Evolutionary conservation across 2,329 filamentous ascomycete species (phyloP), one percentile per base, ranked within the genome.

Genomic region (Zalaria obscura): DNA sequence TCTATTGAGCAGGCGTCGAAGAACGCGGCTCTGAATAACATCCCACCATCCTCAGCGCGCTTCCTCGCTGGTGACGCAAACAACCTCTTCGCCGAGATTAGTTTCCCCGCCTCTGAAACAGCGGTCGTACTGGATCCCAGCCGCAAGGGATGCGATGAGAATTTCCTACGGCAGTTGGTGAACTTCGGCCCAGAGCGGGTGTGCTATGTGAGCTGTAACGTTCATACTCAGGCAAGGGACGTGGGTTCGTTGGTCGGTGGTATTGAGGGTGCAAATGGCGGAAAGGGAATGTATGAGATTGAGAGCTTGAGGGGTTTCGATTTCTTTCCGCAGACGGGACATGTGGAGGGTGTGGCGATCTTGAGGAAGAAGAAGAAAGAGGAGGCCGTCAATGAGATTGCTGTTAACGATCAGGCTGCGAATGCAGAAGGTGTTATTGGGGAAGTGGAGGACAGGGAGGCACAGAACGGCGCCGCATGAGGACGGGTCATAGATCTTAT

Each of bases 81-180:
- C 10, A 69, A 80, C 49, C 75, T 98, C 18, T 98, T 98, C 70
- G 73, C 76, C 47, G 54, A 58, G 39, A 49, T 47, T 11, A 44
- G 44, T 10, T 89, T 86, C 59, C 75, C 81, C 5, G 66, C 84
- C 2, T 76, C 85, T 46, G 78, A 93, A 64, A 96, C 89, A 0
- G 81, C 85, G 32, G 83, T 96, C n/a, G 81, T 98, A 47, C 80
- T 98, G 43, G 91, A 98, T 57, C 91, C 91, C n/a, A 88, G 91
- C 5, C 75, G 91, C 35, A 98, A 96, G 61, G 91, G 91, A 6
- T 96, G 91, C 58, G 89, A 94, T 52, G 76, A 78, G 38, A 75
- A 75, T 48, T 98, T 98, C 60, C 64, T 98, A 35, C 62, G 68
- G 10, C 91, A 98, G 66, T 63, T 98, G 54, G 65, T 95, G 41